Conservation (phyloP, 352 stramenopile species). For the Elongisporangium undulatum region DNA sequence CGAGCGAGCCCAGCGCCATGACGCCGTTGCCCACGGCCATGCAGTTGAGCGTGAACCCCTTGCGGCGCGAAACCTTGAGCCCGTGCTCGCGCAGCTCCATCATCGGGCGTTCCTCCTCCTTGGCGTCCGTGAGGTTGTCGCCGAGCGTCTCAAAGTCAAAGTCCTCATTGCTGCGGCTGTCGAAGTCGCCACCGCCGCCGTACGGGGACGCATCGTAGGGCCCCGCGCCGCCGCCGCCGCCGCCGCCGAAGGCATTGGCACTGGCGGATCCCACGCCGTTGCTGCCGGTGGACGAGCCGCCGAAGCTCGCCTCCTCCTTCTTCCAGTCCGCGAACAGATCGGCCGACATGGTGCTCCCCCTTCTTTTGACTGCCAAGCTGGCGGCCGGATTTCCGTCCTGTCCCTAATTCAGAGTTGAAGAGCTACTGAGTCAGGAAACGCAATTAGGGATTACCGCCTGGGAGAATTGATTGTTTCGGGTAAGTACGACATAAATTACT, state of each 20-base stretch:
- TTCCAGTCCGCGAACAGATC: constrained; percentile 89
- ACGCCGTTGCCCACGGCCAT: constrained; percentile 79
- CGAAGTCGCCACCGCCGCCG: constrained; percentile 16
- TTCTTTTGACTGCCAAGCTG: constrained; percentile 1
- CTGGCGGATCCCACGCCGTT: constrained; percentile 7
- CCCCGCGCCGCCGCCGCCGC: constrained; percentile 9
- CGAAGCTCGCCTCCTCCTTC: constrained; percentile 58
- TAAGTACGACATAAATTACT: background rate
- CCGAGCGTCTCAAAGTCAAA: constrained; percentile 74
- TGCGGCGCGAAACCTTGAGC: constrained; percentile 79
- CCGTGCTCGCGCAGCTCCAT: constrained; percentile 86
- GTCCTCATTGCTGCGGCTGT: constrained; percentile 50
- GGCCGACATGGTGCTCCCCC: constrained; percentile 57
- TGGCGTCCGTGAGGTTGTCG: constrained; percentile 33
- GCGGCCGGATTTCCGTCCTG: background rate
- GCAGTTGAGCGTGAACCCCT: constrained; percentile 80
- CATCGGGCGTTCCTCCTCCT: constrained; percentile 76
- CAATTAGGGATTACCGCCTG: too few species aligned
- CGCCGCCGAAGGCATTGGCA: constrained; percentile 8
- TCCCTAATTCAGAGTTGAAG: background rate
- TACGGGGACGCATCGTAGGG: constrained; percentile 37
- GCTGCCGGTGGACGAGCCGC: constrained; percentile 2
- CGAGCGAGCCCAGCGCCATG: constrained; percentile 78
- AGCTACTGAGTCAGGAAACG: background rate
- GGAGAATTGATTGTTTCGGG: background rate